phyloP scores from a whole-genome alignment of 2,329 filamentous ascomycete species.

The Penicillium janthinellum region DNA sequence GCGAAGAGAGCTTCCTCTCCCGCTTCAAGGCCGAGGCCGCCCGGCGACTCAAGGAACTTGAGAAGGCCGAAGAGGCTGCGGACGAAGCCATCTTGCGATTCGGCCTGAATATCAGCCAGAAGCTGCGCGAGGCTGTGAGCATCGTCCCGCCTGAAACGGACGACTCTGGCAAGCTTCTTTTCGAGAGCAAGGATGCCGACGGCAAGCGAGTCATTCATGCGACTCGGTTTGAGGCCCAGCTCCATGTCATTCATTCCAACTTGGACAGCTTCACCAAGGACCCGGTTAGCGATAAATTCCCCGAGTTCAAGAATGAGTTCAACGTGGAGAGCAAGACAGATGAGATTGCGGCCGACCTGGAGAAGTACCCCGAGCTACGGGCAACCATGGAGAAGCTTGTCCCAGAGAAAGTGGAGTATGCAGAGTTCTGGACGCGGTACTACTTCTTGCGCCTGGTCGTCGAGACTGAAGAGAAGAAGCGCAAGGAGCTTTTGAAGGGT shows the following conservation, averaged over 20 bases:
- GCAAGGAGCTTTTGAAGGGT: constrained; percentile 91
- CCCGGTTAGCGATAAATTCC: constrained; percentile 73
- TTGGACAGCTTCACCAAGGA: constrained; percentile 81
- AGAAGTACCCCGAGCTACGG: constrained; percentile 82
- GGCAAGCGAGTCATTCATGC: constrained; percentile 94
- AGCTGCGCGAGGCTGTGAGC: constrained; percentile 84
- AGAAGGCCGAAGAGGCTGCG: constrained; percentile 90
- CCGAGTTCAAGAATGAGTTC: constrained; percentile 71
- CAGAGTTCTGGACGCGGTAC: constrained; percentile 89
- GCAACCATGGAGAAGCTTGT: constrained; percentile 93
- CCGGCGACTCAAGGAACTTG: constrained; percentile 83
- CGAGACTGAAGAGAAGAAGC: constrained; percentile 85
- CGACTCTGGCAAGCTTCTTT: constrained; percentile 68
- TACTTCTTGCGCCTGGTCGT: constrained; percentile 93
- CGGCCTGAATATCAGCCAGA: constrained; percentile 84
- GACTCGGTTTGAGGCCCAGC: constrained; percentile 89
- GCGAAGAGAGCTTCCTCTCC: constrained; percentile 68
- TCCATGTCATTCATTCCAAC: constrained; percentile 91
- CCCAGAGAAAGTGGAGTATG: constrained; percentile 88
- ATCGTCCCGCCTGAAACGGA: constrained; percentile 71
- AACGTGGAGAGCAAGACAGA: constrained; percentile 82
- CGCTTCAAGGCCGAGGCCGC: constrained; percentile 75
- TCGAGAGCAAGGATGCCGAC: constrained; percentile 87
- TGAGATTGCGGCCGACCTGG: constrained; percentile 77
- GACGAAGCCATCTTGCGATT: constrained; percentile 94